A percentile compares a stretch with the other conserved stretches of the same genome.
phyloP scores from a whole-genome alignment of 345 rosid genomes.

The Toxicodendron radicans region DNA sequence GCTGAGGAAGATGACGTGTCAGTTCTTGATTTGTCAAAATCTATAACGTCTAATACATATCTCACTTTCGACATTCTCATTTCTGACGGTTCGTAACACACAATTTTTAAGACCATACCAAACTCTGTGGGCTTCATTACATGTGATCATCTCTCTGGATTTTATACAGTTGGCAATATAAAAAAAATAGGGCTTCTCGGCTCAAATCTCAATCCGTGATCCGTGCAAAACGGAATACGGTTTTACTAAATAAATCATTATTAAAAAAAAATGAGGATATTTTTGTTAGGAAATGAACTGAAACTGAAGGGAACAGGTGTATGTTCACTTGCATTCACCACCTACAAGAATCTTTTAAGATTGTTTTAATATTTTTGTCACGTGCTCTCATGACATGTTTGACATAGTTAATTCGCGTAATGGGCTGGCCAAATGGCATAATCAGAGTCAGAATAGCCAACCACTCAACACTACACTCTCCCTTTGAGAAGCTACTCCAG shows the following conservation, averaged over 20 bases:
- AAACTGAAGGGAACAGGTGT: not conserved
- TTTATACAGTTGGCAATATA: not conserved
- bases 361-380: not conserved
- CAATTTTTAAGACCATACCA: not conserved
- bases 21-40: not conserved
- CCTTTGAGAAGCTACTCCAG: not conserved
- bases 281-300: not conserved
- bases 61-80: not conserved
- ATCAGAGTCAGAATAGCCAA: not conserved
- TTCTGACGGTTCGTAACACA: not conserved
- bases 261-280: not conserved
- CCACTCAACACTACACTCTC: not conserved
- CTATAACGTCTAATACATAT: not conserved
- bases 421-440: not conserved
- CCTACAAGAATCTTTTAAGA: constrained; percentile 1
- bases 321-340: not conserved
- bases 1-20: not conserved
- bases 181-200: not conserved
- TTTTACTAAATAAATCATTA: not conserved
- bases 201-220: not conserved
- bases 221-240: not conserved
- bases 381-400: constrained; percentile 7
- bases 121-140: not conserved
- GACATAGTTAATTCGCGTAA: not conserved
- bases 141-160: not conserved